Evolutionary conservation across 2,329 filamentous ascomycete species (phyloP), one percentile per base, ranked within the genome.

Genomic region (Aspergillus phoenicis): DNA sequence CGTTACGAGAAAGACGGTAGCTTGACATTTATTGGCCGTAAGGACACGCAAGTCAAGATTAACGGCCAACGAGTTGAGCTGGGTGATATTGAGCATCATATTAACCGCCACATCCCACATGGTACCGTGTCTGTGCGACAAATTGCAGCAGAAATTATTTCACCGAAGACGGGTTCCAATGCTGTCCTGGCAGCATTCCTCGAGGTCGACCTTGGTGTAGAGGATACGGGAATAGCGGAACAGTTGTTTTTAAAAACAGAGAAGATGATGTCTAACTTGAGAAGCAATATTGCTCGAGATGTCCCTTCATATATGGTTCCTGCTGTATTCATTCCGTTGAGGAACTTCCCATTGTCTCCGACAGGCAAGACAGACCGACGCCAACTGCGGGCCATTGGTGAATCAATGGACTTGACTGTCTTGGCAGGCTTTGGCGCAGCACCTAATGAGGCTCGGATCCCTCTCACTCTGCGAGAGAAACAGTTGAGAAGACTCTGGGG

Each of bases 81-180:
- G 49, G 49, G 24, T 10, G 49, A 52, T 11, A 52, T 52, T 20
- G 28, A 52, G 45, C 45, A 48, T 48, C 17, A 48, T 48, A 51
- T 51, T 11, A 2, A 51, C 47, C 47, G 11, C 24, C 24, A 28
- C 8, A 28, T 24, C 24, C 13, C 22, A 24, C 47, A n/a, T 51
- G 24, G 47, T 20, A 26, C 8, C n/a, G 47, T 10, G n/a, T 36
- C 20, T 15, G 47, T 10, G 5, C 47, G 13, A 26, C 47, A 8
- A 24, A 30, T 5, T 24, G 47, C 22, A 28, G 47, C 45, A 48
- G 45, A 48, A 20, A 20, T 20, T 13, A 15, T 20, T 15, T 48
- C 15, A n/a, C 13, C 45, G 1, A 28, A 20, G 45, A 26, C 26
- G 1, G 26, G 26, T 26, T 26, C 26, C 26, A 26, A 26, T 26